A percentile compares a stretch with the other conserved stretches of the same genome.
Conservation (phyloP, 2,329 filamentous ascomycete genomes). For the Xylaria sp. region DNA sequence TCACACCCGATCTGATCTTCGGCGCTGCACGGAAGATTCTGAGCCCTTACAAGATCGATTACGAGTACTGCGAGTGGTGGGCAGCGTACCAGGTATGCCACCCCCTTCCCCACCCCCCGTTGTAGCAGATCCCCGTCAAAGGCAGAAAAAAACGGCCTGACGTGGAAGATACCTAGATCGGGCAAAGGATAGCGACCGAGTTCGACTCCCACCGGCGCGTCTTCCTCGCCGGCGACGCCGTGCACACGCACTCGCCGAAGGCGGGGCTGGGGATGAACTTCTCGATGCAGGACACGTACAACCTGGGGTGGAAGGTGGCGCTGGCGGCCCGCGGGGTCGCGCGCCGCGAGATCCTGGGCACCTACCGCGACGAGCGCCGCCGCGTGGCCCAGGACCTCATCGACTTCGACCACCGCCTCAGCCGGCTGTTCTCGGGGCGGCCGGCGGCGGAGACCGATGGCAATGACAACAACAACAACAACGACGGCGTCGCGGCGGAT, state of each 20-base stretch:
- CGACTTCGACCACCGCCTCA: conserved; percentile 62
- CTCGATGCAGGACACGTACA: conserved; percentile 66
- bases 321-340: conserved; percentile 48
- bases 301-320: conserved; percentile 61
- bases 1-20: conserved; percentile 61
- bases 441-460: too few relatives aligned
- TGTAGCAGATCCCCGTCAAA: too few relatives aligned
- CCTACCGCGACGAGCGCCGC: conserved; percentile 57
- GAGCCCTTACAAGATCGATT: conserved; percentile 63
- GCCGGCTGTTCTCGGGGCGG: conserved; percentile 52
- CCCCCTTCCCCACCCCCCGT: neutral
- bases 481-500: too few relatives aligned
- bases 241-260: conserved; percentile 61
- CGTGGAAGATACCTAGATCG: conserved; percentile 59
- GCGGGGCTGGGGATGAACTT: conserved; percentile 75
- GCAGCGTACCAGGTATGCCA: conserved; percentile 60
- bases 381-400: conserved; percentile 68
- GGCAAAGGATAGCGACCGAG: conserved; percentile 61
- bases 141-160: neutral
- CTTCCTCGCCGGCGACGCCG: conserved; percentile 72
- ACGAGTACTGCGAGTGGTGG: conserved; percentile 67
- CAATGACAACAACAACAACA: too few relatives aligned
- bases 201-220: conserved; percentile 61
- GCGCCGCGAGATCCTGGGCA: conserved; percentile 47
- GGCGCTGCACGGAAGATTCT: conserved; percentile 61